Base-by-base conservation (phyloP, 2,329 filamentous ascomycete species). In the Sphaerulina musiva region DNA sequence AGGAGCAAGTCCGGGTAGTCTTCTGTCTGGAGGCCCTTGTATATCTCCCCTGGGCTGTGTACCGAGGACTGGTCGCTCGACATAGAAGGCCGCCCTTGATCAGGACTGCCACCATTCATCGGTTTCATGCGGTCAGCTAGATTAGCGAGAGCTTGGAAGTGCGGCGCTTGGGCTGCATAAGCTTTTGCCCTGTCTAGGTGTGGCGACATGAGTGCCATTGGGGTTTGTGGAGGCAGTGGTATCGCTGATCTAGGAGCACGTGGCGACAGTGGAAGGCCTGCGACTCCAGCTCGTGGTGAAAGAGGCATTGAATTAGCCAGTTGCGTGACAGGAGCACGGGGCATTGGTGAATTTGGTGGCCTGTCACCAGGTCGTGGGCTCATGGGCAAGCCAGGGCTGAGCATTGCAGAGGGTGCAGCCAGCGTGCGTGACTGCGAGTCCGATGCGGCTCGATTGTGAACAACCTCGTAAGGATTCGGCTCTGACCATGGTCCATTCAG, bases 1-100 rank as follows among this genome's bases (percentile, higher is more conserved):
- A 98, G 77, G 20, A 97, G 74, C 6, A 97, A 78, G 58, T 89
- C 87, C 0, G 92, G 90, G 67, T 90, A 92, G 60, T 95, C 87
- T 0, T 95, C 89, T 0, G 86, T 89, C 4, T 89, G 78, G 20
- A 96, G 79, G 0, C 89, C 89, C 63, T 79, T 85, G 68, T 84
- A 95, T 20, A 95, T 82, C 51, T 76, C 72, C 26, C 69, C 71
- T 20, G 72, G 67, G 9, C 63, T 60, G 44, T 58, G 60, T 17
- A 61, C 42, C 17, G 58, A 59, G 9, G 57, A 53, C 26, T 53
- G 53, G 44, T 65, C 62, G 44, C 57, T 66, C 9, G 64, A 64
- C 12, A 59, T 56, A 1, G 62, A 65, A 3, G 63, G 58, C 8
- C 61, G 58, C 38, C 65, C 64, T 20, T 57, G 50, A 31, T 65